Base-by-base conservation (phyloP, 2,329 filamentous ascomycete genomes). In the Aspergillus sp. region DNA sequence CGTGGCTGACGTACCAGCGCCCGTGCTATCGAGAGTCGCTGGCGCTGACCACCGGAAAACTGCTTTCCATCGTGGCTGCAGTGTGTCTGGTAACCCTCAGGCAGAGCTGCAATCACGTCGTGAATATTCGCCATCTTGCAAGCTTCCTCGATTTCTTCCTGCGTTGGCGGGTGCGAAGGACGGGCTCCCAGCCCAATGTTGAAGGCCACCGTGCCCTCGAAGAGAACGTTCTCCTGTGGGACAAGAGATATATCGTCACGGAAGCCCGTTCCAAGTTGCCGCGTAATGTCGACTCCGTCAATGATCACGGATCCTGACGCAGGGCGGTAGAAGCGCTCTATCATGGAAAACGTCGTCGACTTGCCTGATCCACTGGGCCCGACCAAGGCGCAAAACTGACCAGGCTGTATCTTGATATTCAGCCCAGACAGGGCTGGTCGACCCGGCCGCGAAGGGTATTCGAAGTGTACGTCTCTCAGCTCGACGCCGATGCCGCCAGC, bases 51-150 rank as follows among this genome's bases (percentile, higher is more conserved):
- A 4, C 84, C 84, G 0, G 80, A 83, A 8, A 86, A 74, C 2
- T 79, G 78, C 13, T 77, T 79, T 3, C 84, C 84, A 54, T 83
- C 81, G 9, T 24, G 81, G 80, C 82, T 47, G 84, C 75, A 9
- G 77, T 56, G 27, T 0, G 87, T 90, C 7, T 87, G 74, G 67
- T 90, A 91, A 0, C 86, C 86, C 8, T 87, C 75, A 0, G 87
- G 87, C n/a, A 91, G 74, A 0, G 80, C 74, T 54, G 77, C 73
- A 62, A 91, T 88, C n/a, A 83, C 85, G 33, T 90, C 86, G 73
- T 90, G 87, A 60, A 91, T 89, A 66, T 89, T 88, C 27, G 88
- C 88, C 8, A 88, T 73, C 57, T 81, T 81, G 68, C 87, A 90
- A 0, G 88, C 88, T 51, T 85, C 83, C 59, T 86, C 79, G 47